These are phyloP conservation scores for Amesomyces nigricolor DNA, from an alignment of 2,329 filamentous ascomycete species.

Conservation along the genomic window DNA sequence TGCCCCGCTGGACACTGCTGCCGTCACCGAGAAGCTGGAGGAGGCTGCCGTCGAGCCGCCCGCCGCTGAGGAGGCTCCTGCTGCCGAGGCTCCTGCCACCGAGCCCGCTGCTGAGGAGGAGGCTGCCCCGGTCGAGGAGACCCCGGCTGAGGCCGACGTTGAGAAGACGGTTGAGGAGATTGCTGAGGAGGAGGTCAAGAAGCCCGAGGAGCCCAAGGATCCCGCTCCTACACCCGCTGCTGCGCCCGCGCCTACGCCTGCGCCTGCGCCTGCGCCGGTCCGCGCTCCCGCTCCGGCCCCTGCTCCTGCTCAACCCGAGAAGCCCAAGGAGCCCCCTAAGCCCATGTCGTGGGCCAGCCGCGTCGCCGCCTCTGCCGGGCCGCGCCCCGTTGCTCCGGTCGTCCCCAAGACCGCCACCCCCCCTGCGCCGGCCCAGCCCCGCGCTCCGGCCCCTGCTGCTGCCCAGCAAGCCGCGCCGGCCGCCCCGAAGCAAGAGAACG, in stretches of 20 bases:
- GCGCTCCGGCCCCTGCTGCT: slow-evolving; percentile 50
- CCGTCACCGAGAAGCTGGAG: slow-evolving; percentile 72
- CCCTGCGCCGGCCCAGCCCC: slow-evolving; percentile 46
- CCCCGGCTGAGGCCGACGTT: slow-evolving; percentile 37
- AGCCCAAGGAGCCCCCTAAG: slow-evolving; percentile 49
- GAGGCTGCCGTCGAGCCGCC: slow-evolving; percentile 37
- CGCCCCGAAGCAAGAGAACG: slow-evolving; percentile 35
- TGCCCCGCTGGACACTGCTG: slow-evolving; percentile 42
- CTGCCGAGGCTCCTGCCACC: slow-evolving; percentile 25
- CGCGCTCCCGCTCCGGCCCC: slow-evolving; percentile 36
- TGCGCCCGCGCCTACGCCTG: slow-evolving; percentile 33
- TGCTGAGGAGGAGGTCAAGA: slow-evolving; percentile 50
- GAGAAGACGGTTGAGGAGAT: slow-evolving; percentile 49
- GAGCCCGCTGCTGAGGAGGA: slow-evolving; percentile 16
- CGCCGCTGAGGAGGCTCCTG: slow-evolving; percentile 28
- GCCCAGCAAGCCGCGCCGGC: slow-evolving; percentile 34
- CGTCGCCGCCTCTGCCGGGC: slow-evolving; percentile 54
- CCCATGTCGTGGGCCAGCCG: slow-evolving; percentile 73
- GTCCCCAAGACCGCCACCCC: slow-evolving; percentile 51
- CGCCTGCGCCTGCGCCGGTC: slow-evolving; percentile 31
- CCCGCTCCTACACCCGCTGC: slow-evolving; percentile 50
- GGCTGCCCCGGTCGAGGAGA: slow-evolving; percentile 30
- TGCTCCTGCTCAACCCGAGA: slow-evolving; percentile 41
- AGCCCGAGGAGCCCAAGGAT: slow-evolving; percentile 62
- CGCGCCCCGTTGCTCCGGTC: slow-evolving; percentile 42